Conservation (phyloP, 2,329 filamentous ascomycete genomes). For the Nannizzia gypsea region DNA sequence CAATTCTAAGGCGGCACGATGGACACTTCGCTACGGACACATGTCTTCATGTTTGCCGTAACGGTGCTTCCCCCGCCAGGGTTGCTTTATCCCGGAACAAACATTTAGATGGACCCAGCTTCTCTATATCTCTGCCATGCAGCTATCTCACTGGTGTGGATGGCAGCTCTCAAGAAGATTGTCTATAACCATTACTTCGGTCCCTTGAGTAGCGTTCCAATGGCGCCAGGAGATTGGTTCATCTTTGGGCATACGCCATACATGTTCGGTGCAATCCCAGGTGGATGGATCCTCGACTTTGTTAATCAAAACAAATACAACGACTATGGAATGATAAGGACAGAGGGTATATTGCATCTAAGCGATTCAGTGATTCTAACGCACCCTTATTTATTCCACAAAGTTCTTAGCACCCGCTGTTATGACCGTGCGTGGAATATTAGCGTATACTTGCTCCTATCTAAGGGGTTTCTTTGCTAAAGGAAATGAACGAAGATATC, state of each 20-base stretch:
- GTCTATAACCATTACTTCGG: neutral
- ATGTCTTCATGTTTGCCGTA: neutral
- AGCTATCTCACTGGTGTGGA: neutral
- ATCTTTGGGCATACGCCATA: neutral
- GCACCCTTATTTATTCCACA: constrained; percentile 34
- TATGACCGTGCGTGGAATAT: constrained; percentile 38
- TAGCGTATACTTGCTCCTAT: neutral
- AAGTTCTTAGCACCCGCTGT: constrained; percentile 41
- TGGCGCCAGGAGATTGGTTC: neutral
- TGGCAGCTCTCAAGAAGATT: neutral
- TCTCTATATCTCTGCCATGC: neutral
- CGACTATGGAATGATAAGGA: neutral
- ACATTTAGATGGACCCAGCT: neutral
- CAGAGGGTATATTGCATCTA: constrained; percentile 8
- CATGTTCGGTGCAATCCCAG: neutral
- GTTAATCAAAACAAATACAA: neutral
- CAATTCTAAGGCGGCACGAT: neutral
- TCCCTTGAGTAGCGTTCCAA: neutral
- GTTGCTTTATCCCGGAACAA: neutral
- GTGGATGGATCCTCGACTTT: neutral
- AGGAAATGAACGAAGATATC: no score
- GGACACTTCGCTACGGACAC: neutral
- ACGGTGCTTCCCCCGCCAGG: neutral
- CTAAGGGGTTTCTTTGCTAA: no score
- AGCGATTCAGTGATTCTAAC: constrained; percentile 15